These are phyloP conservation scores for Massarina eburnea DNA, from an alignment of 2,329 filamentous ascomycete genomes.

Conservation along the genomic window DNA sequence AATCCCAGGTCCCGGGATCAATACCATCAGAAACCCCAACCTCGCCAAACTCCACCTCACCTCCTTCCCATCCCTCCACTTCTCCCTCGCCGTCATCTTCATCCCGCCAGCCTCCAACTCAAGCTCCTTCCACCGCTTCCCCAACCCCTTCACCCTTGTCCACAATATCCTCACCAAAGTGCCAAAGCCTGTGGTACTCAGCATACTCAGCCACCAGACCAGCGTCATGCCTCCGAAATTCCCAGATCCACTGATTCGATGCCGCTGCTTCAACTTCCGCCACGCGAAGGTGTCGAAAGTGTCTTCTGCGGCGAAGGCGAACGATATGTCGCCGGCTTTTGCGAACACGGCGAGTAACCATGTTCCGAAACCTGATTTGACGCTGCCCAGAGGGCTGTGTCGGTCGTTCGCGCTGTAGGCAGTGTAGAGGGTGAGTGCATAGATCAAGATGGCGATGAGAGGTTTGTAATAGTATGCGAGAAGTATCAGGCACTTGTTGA, in stretches of 20 bases:
- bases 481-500: neutral
- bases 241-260: too few relatives aligned
- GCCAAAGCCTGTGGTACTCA: constrained; percentile 13
- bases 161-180: constrained; percentile 7
- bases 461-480: constrained; percentile 8
- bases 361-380: constrained; percentile 6
- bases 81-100: neutral
- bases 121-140: neutral
- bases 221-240: constrained; percentile 5
- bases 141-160: neutral
- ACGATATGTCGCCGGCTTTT: constrained; percentile 18
- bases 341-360: constrained; percentile 17
- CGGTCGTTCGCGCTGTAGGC: neutral
- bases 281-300: constrained; percentile 15
- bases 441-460: constrained; percentile 3
- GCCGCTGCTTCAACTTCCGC: constrained; percentile 9
- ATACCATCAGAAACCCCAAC: constrained; percentile 10
- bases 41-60: constrained; percentile 11
- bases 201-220: constrained; percentile 12
- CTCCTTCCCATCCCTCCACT: constrained; percentile 1
- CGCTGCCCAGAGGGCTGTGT: neutral
- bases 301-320: constrained; percentile 17
- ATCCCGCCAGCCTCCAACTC: too few relatives aligned
- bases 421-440: constrained; percentile 9
- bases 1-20: constrained; percentile 19